A percentile compares a stretch with the other conserved stretches of the same genome.
Conservation (phyloP, 345 rosid genomes). For the Stellera chamaejasme region DNA sequence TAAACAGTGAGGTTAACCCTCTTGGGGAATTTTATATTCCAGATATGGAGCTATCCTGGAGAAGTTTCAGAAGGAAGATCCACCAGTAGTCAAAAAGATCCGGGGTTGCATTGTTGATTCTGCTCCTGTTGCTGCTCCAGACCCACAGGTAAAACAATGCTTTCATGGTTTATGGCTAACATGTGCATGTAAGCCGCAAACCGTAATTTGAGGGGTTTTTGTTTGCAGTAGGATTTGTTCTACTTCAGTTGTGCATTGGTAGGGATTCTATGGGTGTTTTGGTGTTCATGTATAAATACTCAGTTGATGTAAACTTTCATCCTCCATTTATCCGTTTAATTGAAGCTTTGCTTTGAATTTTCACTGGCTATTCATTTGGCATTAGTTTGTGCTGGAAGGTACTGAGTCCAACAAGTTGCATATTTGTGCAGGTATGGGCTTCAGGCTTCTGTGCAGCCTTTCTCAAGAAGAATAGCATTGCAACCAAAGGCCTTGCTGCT, state of each 20-base stretch:
- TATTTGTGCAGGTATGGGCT: constrained; percentile 72
- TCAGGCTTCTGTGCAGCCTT: constrained; percentile 96
- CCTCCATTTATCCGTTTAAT: no score
- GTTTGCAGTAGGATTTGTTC: no score
- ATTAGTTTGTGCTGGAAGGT: no score
- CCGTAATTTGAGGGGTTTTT: no score
- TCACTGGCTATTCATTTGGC: no score
- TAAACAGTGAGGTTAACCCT: constrained; percentile 3
- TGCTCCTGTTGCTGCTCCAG: constrained; percentile 95
- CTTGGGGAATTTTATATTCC: constrained; percentile 10
- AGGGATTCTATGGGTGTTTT: no score
- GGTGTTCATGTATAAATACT: no score
- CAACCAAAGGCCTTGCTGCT: constrained; percentile 48
- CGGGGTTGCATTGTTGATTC: constrained; percentile 95
- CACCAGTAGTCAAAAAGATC: constrained; percentile 53
- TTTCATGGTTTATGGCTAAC: constrained; percentile 2
- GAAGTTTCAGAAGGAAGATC: constrained; percentile 76
- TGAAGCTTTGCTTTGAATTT: no score
- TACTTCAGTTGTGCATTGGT: no score
- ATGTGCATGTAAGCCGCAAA: neutral
- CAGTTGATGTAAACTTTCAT: no score
- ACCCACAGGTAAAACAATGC: constrained; percentile 62
- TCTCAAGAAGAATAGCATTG: constrained; percentile 79
- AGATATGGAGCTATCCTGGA: constrained; percentile 94
- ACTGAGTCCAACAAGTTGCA: no score